Evolutionary conservation across 2,329 filamentous ascomycete genomes (phyloP), one percentile per base, ranked within the genome.

Genomic region (Trichoderma sp.): DNA sequence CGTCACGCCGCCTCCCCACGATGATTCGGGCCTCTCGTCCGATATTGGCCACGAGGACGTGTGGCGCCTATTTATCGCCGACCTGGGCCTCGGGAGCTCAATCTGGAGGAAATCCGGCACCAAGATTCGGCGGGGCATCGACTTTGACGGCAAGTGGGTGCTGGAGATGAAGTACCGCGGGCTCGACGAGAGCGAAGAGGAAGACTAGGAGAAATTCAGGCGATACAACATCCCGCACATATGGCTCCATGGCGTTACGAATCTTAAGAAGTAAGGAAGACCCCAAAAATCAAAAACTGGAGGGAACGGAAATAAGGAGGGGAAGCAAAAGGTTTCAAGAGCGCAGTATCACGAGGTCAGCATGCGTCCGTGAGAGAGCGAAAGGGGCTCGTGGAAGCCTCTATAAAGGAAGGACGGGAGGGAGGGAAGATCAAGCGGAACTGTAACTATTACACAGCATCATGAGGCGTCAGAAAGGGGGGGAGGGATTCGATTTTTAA

Each of bases 91-190:
- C 15, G 88, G 88, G 2, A 88, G 91, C 65, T 86, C 90, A 4
- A 91, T 93, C 3, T 96, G 93, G 90, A 90, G 89, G 73, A 92
- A 92, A 75, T 90, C 91, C 1, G 91, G 91, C 2, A 92, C 91
- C 5, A 89, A 90, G 74, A 86, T 92, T 58, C 87, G 93, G 21
- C 88, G 91, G 69, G 93, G 93, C 0, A 89, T 97, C 64, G 92
- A 93, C 71, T 98, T 97, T 81, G 92, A 92, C 26, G 88, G 88
- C 66, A 86, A 88, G 69, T 98, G 94, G 94, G 88, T 95, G 68
- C 82, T 96, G 15, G 87, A 89, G 71, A 85, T 95, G 77, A 79
- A 76, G 66, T 85, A 84, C 67, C 78, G 79, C 21, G 78, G 79
- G 44, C 69, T 71, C 3, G 70, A 73, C 24, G 72, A 68, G 17